Base-by-base conservation (phyloP, 2,329 filamentous ascomycete species). In the Fusarium palustre region DNA sequence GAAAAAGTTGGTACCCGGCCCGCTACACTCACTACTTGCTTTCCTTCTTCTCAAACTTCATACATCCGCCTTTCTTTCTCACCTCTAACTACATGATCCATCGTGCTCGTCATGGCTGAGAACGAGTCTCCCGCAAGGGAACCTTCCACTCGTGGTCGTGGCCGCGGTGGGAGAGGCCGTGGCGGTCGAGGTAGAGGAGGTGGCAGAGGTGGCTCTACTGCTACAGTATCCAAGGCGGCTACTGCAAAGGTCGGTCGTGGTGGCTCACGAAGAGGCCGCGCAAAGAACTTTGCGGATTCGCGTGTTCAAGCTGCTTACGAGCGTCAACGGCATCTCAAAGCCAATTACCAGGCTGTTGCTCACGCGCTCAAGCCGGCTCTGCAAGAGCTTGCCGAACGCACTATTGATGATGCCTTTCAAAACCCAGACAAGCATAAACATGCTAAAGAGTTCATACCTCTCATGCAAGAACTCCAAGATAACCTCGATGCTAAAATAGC, bases 321-420 rank as follows among this genome's bases (percentile, higher is more conserved):
- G 76, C 88, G 91, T 56, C 87, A 90, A 75, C 84, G 90, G 69
- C 86, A 91, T 71, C 82, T 92, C 72, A 90, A 90, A 77, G 87
- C 88, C 58, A 83, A 84, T 25, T 92, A 88, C 77, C 84, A 87
- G n/a, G 81, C 85, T 60, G 85, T 92, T 53, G 85, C 88, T 61
- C 85, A 87, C 70, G 83, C 86, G 31, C 79, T 91, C 71, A 92
- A 91, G 77, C 86, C 87, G 18, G 84, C 88, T 12, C 81, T 92
- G 16, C 87, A 89, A 61, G 89, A 92, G 74, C 82, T 93, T 22
- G 88, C 89, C 20, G 86, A 88, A 55, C 84, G 88, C 34, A 85
- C 82, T 53, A 79, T 90, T 60, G 86, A 88, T 49, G 83, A 85
- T 61, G 79, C 92, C 61, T 81, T 88, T 65, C 80, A 84, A 49